phyloP scores from a whole-genome alignment of 306 rosid genomes.

The Vigna hirtella region DNA sequence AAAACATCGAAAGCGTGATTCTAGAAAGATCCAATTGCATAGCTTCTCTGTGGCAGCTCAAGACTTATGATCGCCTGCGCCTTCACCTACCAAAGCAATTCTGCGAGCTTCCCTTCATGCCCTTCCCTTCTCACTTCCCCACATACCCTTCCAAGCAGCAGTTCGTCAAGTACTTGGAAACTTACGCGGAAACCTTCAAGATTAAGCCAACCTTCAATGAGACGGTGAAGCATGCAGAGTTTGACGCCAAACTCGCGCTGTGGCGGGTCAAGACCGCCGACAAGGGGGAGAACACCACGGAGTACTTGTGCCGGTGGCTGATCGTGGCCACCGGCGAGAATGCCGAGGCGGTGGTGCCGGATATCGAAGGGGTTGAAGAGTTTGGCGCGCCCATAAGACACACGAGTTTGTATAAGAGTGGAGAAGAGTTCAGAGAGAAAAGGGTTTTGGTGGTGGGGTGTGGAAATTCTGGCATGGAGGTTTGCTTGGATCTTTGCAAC shows the following conservation, averaged over 20 bases:
- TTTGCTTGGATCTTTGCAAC: slow-evolving; percentile 87
- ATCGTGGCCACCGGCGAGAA: slow-evolving; percentile 89
- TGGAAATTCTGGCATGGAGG: slow-evolving; percentile 98
- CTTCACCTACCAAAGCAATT: slow-evolving; percentile 82
- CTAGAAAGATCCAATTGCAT: slow-evolving; percentile 84
- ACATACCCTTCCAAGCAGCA: slow-evolving; percentile 82
- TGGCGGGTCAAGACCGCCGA: slow-evolving; percentile 56
- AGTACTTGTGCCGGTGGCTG: slow-evolving; percentile 71
- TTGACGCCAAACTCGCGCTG: slow-evolving; percentile 52
- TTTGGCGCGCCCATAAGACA: slow-evolving; percentile 65
- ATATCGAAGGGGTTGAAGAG: slow-evolving; percentile 58
- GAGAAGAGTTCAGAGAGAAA: slow-evolving; percentile 64
- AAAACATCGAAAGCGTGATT: slow-evolving; percentile 53
- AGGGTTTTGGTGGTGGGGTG: slow-evolving; percentile 87
- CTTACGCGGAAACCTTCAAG: slow-evolving; percentile 56
- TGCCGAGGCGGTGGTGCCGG: slow-evolving; percentile 82
- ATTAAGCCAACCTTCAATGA: slow-evolving; percentile 65
- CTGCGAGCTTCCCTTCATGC: slow-evolving; percentile 73
- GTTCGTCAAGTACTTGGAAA: slow-evolving; percentile 64
- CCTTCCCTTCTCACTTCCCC: slow-evolving; percentile 66
- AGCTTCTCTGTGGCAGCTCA: slow-evolving; percentile 86
- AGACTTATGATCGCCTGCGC: slow-evolving; percentile 76
- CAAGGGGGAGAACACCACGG: slow-evolving; percentile 40
- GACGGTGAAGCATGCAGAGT: slow-evolving; percentile 60
- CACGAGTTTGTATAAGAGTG: slow-evolving; percentile 77